These are phyloP conservation scores for Lojkania enalia DNA, from an alignment of 2,329 filamentous ascomycete genomes.

Conservation along the genomic window DNA sequence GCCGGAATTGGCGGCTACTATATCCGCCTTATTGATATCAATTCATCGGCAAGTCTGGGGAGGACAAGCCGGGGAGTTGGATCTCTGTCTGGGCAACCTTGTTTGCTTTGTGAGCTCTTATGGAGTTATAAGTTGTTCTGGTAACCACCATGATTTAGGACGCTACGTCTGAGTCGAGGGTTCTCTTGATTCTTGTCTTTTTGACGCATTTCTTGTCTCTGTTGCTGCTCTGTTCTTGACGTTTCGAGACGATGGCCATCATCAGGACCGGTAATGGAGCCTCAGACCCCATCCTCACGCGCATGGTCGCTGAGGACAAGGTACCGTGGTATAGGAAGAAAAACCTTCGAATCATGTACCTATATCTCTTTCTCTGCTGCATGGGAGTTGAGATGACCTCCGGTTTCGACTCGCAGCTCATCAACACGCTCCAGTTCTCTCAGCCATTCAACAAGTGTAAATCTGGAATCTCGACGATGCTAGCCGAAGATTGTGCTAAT, in stretches of 20 bases:
- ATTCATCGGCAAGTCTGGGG: neutral
- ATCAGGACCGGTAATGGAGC: constrained; percentile 27
- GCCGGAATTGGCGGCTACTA: neutral
- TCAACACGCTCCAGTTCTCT: constrained; percentile 43
- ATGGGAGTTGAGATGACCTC: constrained; percentile 47
- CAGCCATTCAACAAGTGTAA: constrained; percentile 40
- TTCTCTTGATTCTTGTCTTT: too few species aligned
- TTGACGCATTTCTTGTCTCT: too few species aligned
- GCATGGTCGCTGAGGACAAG: constrained; percentile 48
- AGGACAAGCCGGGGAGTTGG: too few species aligned
- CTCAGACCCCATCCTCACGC: constrained; percentile 49
- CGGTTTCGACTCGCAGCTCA: constrained; percentile 44
- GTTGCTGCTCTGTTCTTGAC: neutral
- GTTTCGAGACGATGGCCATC: constrained; percentile 26
- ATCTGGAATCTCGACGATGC: neutral
- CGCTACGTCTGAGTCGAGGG: too few species aligned
- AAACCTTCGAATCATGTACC: constrained; percentile 45
- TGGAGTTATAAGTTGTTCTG: too few species aligned
- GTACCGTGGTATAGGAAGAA: constrained; percentile 49
- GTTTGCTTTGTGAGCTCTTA: too few species aligned
- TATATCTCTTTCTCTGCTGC: constrained; percentile 42
- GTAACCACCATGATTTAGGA: too few species aligned
- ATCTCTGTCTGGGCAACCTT: too few species aligned
- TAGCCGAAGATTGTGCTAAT: neutral
- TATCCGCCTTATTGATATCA: neutral